These are phyloP conservation scores for Leucosporidium scottii DNA, from an alignment of 768 basidiomycete species.

Conservation along the genomic window DNA sequence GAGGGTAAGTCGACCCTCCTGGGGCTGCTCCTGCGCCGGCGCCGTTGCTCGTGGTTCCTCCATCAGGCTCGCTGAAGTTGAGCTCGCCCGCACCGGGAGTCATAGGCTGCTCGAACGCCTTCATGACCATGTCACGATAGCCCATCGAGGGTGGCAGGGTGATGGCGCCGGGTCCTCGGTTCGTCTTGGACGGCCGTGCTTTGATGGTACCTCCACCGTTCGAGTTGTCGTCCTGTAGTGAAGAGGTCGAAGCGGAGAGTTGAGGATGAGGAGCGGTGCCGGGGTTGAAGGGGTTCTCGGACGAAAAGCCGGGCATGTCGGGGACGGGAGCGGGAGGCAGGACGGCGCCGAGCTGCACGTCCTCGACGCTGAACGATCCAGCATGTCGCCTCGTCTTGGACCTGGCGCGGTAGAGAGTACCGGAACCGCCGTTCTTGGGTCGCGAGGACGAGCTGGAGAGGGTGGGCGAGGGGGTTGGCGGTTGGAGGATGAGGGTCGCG, in stretches of 20 bases:
- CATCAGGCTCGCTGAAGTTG: slow-evolving; percentile 7
- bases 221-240: background rate
- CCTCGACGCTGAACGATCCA: slow-evolving; percentile 38
- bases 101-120: slow-evolving; percentile 32
- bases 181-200: slow-evolving; percentile 1
- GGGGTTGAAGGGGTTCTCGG: background rate
- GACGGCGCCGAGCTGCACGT: slow-evolving; percentile 34
- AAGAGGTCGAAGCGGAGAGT: background rate
- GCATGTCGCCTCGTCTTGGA: slow-evolving; percentile 32
- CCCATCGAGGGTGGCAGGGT: slow-evolving; percentile 10
- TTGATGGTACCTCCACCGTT: slow-evolving; percentile 2
- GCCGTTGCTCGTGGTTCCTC: background rate
- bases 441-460: background rate
- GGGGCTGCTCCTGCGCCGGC: background rate
- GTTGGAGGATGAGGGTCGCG: slow-evolving; percentile 31
- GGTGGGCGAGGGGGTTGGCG: slow-evolving; percentile 32
- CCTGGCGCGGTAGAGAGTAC: slow-evolving; percentile 10
- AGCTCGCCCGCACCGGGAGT: slow-evolving; percentile 21
- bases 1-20: background rate
- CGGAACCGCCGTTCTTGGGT: background rate
- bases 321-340: slow-evolving; percentile 28
- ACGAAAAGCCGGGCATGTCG: slow-evolving; percentile 14
- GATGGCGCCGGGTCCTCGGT: background rate
- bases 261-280: background rate
- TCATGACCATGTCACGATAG: slow-evolving; percentile 23